Evolutionary conservation across 2,329 filamentous ascomycete species (phyloP).

Genomic region (Myriangium duriaei): DNA sequence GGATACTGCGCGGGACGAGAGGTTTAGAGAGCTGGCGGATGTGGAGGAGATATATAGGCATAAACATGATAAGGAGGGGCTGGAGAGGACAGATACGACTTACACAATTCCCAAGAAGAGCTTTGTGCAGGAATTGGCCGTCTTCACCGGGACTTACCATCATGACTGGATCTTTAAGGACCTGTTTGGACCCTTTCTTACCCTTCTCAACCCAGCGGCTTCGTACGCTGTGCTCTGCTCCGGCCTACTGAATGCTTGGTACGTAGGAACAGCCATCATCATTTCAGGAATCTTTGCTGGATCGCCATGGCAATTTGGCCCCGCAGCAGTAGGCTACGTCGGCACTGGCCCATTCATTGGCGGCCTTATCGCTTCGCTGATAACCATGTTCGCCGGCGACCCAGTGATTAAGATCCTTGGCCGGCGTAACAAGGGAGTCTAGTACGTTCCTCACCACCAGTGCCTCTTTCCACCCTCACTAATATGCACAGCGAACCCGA

Average conservation of each 20-base stretch:
- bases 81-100: background rate
- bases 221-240: slow-evolving; percentile 12
- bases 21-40: slow-evolving; percentile 12
- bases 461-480: background rate
- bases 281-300: slow-evolving; percentile 14
- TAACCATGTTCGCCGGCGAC: slow-evolving; percentile 11
- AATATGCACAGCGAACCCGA: slow-evolving; percentile 16
- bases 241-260: slow-evolving; percentile 14
- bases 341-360: slow-evolving; percentile 14
- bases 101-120: background rate
- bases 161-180: slow-evolving; percentile 15
- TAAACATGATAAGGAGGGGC: slow-evolving; percentile 3
- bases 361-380: slow-evolving; percentile 11
- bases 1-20: slow-evolving; percentile 13
- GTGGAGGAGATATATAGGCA: slow-evolving; percentile 9
- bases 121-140: slow-evolving; percentile 13
- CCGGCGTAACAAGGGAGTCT: slow-evolving; percentile 13
- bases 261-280: slow-evolving; percentile 17
- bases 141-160: slow-evolving; percentile 12
- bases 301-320: slow-evolving; percentile 13
- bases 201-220: slow-evolving; percentile 13
- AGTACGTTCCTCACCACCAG: slow-evolving; percentile 1
- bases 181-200: slow-evolving; percentile 14
- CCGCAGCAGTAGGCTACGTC: slow-evolving; percentile 14
- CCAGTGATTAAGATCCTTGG: slow-evolving; percentile 14